phyloP scores from a whole-genome alignment of 345 rosid species.

The Jatropha curcas region DNA sequence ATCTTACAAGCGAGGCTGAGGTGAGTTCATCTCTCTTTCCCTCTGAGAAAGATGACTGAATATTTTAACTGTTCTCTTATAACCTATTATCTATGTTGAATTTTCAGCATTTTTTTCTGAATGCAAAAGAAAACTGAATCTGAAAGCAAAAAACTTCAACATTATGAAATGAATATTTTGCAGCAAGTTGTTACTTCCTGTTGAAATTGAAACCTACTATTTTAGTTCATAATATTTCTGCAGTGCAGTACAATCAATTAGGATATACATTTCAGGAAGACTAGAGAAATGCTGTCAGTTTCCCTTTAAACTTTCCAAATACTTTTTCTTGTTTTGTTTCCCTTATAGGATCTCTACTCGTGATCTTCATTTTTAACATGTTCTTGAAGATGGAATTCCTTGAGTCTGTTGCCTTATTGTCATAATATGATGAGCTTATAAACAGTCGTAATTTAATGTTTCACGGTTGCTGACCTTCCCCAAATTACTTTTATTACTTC shows the following conservation, averaged over 20 bases:
- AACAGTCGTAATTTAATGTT: too few species aligned
- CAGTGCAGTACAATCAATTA: neutral
- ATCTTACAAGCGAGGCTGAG: slow-evolving; percentile 68
- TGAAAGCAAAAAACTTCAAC: too few species aligned
- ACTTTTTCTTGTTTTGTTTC: neutral
- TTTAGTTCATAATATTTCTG: neutral
- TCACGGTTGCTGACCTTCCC: neutral
- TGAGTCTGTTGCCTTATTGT: neutral
- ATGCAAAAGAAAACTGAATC: neutral
- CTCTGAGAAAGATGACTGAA: neutral
- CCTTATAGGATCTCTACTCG: too few species aligned
- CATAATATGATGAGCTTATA: neutral
- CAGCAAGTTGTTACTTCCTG: neutral
- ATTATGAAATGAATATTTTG: too few species aligned
- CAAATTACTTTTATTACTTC: neutral
- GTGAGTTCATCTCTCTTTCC: slow-evolving; percentile 36
- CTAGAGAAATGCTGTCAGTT: neutral
- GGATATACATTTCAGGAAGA: neutral
- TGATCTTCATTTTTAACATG: neutral
- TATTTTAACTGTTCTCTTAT: neutral
- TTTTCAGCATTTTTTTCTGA: neutral
- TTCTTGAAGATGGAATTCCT: neutral
- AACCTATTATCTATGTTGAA: neutral
- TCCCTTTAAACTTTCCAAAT: neutral
- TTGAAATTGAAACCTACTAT: neutral